Evolutionary conservation across 2,329 filamentous ascomycete genomes (phyloP), one percentile per base, ranked within the genome.

Genomic region (Daldinia sp.): DNA sequence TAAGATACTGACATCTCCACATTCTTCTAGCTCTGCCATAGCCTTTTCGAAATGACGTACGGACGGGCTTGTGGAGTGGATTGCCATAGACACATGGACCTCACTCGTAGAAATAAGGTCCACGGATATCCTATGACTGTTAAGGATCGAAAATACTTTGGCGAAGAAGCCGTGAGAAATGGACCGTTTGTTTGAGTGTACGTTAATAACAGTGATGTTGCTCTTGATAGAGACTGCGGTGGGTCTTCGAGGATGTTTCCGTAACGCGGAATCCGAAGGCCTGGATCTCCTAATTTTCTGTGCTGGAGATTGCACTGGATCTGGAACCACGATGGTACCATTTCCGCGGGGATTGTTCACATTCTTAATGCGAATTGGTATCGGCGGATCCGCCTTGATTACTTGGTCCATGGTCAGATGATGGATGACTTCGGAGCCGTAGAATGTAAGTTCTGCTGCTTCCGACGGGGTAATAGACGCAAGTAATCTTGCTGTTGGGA

Each of bases 351-450:
- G 92, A 78, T 96, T 96, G 84, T 94, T 94, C 78, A 97, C 93
- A 77, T 97, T 97, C 84, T 96, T 96, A 82, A 96, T 96, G 72
- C 93, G 91, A 75, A 96, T 94, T 15, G 90, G 92, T 75, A 96
- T 96, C 58, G 91, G 90, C 0, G 89, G 89, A 26, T 84, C 82
- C n/a, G 93, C 93, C 75, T 93, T 92, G 78, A 96, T 94, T 72
- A 91, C 90, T 81, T 98, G 96, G 82, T 98, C 95, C 94, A 99
- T 98, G 75, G 96, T 99, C 78, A 98, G 92, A 72, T 97, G 96
- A 79, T 99, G 96, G 74, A 99, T 99, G 78, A 99, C 96, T 80
- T 99, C 96, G 68, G 94, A 94, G 69, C 93, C 93, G 79, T 95
- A 96, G 77, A 95, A 96, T 1, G 96, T 98, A 82, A 99, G 85